Base-by-base conservation (phyloP, 352 stramenopile genomes). In the Phytophthora vignae region DNA sequence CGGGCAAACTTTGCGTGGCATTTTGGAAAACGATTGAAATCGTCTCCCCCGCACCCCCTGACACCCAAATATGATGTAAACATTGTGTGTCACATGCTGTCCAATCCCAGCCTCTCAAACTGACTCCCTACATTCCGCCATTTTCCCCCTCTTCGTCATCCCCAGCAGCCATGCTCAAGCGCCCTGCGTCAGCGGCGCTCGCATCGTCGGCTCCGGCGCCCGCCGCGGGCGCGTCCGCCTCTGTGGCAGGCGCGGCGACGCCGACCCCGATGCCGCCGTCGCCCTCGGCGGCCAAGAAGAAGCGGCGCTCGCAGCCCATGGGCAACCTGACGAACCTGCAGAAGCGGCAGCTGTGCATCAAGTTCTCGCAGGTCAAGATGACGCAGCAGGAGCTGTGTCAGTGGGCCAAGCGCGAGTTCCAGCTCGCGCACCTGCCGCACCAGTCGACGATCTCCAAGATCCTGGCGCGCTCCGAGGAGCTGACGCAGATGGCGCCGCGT, bases 371-470 rank as follows among this genome's bases (percentile, higher is more conserved):
- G 52, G 74, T 79, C 40, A 87, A 86, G 55, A 89, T 88, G 79
- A 89, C 81, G 56, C 83, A 90, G 66, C 77, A 87, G 68, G 83
- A 90, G 63, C 68, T 90, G 42, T 87, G 79, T 50, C 74, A 83
- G 10, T 90, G 83, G 83, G 81, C 83, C 50, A 86, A 85, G 48
- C 74, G 76, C 54, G 83, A 90, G 79, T 90, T 90, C 69, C 64
- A 80, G 38, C 71, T 90, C 22, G 61, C 70, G 27, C 83, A 90
- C 46, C 54, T 85, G 64, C 83, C 83, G 64, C 78, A 85, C 42
- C 83, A 90, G 68, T 84, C 78, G 25, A 90, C 83, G 11, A 90
- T 90, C 73, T 89, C 81, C 60, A 89, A 87, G 64, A 90, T 90
- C 60, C 67, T 90, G 33, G 74, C 78, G 50, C 79, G 79, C 31